Evolutionary conservation across 2,329 filamentous ascomycete species (phyloP).

Genomic region (Akanthomyces dipterigenus): DNA sequence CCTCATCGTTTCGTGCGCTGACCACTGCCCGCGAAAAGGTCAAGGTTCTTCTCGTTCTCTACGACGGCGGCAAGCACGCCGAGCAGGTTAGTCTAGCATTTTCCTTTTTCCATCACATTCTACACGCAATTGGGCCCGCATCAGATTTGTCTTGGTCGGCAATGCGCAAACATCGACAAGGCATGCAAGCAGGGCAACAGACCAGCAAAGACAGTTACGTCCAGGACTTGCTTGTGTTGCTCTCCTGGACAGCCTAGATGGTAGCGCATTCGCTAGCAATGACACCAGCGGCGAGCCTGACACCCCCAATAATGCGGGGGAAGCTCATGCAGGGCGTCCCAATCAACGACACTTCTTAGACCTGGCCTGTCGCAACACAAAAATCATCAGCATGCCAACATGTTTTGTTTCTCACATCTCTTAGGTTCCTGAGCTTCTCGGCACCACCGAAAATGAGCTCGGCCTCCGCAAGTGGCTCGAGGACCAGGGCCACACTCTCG

Average conservation of each 20-base stretch:
- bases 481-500: slow-evolving; percentile 89
- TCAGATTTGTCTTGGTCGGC: no score
- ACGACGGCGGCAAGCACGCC: slow-evolving; percentile 87
- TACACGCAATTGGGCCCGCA: background rate
- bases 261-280: background rate
- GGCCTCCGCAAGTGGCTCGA: slow-evolving; percentile 97
- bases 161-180: background rate
- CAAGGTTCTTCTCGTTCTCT: slow-evolving; percentile 90
- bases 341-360: slow-evolving; percentile 1
- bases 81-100: slow-evolving; percentile 58
- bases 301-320: background rate
- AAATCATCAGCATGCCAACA: background rate
- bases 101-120: background rate
- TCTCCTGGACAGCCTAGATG: background rate
- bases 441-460: slow-evolving; percentile 97
- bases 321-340: background rate
- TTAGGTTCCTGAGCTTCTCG: slow-evolving; percentile 73
- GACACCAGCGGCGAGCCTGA: background rate
- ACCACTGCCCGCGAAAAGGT: slow-evolving; percentile 55
- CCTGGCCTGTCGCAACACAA: background rate
- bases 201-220: background rate
- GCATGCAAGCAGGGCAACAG: background rate
- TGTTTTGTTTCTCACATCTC: slow-evolving; percentile 1
- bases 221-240: background rate
- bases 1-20: slow-evolving; percentile 52